Evolutionary conservation across 768 basidiomycete species (phyloP), one percentile per base, ranked within the genome.

Genomic region (Suillus subalutaceus): DNA sequence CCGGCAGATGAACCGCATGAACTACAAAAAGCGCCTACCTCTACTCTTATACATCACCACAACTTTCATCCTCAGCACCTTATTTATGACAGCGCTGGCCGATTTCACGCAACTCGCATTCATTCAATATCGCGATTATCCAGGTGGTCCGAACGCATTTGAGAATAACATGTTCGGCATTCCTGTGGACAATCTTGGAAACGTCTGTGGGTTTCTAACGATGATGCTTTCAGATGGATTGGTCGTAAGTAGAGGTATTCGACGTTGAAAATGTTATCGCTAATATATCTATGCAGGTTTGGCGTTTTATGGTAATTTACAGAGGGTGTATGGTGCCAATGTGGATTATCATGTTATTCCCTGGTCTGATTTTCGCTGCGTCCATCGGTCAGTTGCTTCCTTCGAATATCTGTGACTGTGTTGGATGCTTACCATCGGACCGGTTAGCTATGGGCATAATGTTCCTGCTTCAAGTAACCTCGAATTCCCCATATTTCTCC

Each of bases 121-220:
- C 62, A 72, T 79, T 52, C 73, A 79, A 62, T 58, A 73, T 56
- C 72, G 79, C 6, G 69, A 78, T 56, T 79, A 71, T 41, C 73
- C 74, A 0, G 76, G 77, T 3, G 78, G 79, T 16, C 78, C 78
- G 6, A 70, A 55, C 15, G 70, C 67, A 10, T 79, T 65, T 41
- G 71, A 70, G 23, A 62, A 66, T 9, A n/a, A 61, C 3, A 65
- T 66, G 63, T 79, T 69, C 63, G 68, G 67, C 12, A 67, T 71
- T 20, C 74, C 74, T 23, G 35, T 72, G 5, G 67, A 68, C 26
- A 16, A 65, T 16, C 9, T 41, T 2, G 71, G 70, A 2, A 74
- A 71, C 16, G 65, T 1, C 56, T 9, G 66, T 68, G n/a, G 65
- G 61, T 20, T 30, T 68, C 4, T 61, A 67, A 41, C 67, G 64